Evolutionary conservation across 371 early-diverging fungal genomes (phyloP).

Genomic region (Saksenaea vasiformis): DNA sequence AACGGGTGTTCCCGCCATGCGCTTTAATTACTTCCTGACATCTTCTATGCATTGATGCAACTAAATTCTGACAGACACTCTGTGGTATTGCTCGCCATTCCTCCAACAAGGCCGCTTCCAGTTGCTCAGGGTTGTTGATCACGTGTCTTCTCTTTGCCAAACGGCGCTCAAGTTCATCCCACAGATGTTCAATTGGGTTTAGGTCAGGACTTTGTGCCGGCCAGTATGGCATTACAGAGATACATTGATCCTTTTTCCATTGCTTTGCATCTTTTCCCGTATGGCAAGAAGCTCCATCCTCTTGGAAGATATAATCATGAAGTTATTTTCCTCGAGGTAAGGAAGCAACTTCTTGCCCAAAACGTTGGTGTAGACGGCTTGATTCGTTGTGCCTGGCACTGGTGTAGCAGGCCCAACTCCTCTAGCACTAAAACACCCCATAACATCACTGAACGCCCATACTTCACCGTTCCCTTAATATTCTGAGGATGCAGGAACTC

Average conservation of each 20-base stretch:
- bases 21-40: too few species aligned
- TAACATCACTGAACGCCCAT: too few species aligned
- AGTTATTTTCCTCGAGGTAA: slow-evolving; percentile 20
- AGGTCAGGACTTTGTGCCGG: not conserved
- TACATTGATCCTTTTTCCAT: not conserved
- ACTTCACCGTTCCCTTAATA: too few species aligned
- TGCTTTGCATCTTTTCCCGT: slow-evolving; percentile 16
- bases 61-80: not conserved
- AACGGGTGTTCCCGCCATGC: too few species aligned
- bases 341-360: too few species aligned
- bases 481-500: too few species aligned
- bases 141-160: not conserved
- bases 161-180: not conserved
- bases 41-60: not conserved
- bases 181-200: not conserved
- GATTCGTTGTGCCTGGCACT: too few species aligned
- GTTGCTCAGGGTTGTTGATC: not conserved
- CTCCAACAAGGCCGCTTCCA: not conserved
- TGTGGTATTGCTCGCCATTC: not conserved
- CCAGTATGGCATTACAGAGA: not conserved
- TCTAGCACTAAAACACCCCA: too few species aligned
- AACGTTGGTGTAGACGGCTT: too few species aligned
- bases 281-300: slow-evolving; percentile 46
- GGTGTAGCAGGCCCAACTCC: too few species aligned
- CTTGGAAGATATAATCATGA: slow-evolving; percentile 38